A percentile compares a stretch with the other conserved stretches of the same genome.
Evolutionary conservation across 129 eudicot species (phyloP).

Genomic region (Flaveria brownii): DNA sequence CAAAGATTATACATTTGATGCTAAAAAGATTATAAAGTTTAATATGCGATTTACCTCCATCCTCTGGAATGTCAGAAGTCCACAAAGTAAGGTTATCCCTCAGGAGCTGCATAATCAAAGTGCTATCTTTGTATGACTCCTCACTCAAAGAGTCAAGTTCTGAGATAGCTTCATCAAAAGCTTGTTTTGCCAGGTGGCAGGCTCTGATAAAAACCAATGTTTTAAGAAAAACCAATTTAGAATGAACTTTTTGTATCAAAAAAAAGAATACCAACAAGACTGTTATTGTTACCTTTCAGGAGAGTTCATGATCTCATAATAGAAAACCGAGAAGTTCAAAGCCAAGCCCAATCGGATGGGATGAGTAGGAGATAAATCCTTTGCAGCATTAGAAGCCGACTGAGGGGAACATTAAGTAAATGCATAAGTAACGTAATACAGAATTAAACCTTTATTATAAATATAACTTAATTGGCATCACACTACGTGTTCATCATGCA

Average conservation of each 20-base stretch:
- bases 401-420: constrained; percentile 21
- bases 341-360: constrained; percentile 60
- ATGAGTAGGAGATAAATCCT: constrained; percentile 51
- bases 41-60: constrained; percentile 41
- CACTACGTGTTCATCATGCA: background rate
- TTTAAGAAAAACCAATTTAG: background rate
- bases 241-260: background rate
- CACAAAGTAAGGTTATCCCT: constrained; percentile 57
- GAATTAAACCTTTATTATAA: too few relatives aligned
- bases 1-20: background rate
- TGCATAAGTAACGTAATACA: background rate
- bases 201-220: constrained; percentile 31
- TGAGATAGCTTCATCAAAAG: constrained; percentile 57
- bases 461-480: too few relatives aligned
- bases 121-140: constrained; percentile 61
- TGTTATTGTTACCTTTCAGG: constrained; percentile 45
- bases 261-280: background rate
- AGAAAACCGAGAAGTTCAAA: constrained; percentile 55
- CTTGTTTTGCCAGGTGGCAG: constrained; percentile 57
- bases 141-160: constrained; percentile 54
- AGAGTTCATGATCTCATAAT: constrained; percentile 57
- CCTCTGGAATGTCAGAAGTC: constrained; percentile 57
- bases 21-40: too few relatives aligned
- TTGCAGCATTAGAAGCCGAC: constrained; percentile 51
- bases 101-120: constrained; percentile 50